Evolutionary conservation across 345 rosid genomes (phyloP).

Genomic region (Aquilaria yunnanensis): DNA sequence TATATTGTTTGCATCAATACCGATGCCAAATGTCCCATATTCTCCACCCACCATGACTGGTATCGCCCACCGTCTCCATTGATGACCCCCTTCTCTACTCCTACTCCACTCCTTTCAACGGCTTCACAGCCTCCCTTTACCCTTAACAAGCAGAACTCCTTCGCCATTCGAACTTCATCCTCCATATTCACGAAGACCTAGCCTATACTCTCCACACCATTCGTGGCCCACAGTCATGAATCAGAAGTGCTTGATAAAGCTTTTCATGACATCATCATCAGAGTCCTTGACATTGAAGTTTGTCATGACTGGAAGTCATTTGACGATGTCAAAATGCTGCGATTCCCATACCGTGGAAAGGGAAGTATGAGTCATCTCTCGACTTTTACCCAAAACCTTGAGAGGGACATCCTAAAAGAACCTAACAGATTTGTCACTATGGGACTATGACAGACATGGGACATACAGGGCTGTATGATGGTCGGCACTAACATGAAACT

Average conservation of each 20-base stretch:
- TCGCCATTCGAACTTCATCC: conserved; percentile 36
- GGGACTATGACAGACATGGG: conserved; percentile 78
- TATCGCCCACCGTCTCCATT: not conserved
- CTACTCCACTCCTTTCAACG: conserved; percentile 54
- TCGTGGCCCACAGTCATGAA: conserved; percentile 49
- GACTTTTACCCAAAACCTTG: conserved; percentile 54
- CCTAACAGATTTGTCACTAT: conserved; percentile 50
- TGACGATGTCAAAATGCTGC: conserved; percentile 62
- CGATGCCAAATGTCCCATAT: too few species aligned
- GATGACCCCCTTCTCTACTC: conserved; percentile 55
- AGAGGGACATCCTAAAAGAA: conserved; percentile 33
- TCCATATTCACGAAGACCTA: conserved; percentile 66
- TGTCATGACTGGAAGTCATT: conserved; percentile 81
- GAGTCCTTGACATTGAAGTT: conserved; percentile 82
- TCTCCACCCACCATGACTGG: too few species aligned
- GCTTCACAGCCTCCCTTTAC: conserved; percentile 66
- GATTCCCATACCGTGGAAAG: conserved; percentile 64
- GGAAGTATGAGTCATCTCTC: conserved; percentile 58
- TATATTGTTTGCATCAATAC: too few species aligned
- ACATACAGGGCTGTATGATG: conserved; percentile 80
- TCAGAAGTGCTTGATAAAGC: conserved; percentile 28
- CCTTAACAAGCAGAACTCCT: conserved; percentile 46
- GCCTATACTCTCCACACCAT: conserved; percentile 78
- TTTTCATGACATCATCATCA: conserved; percentile 53
- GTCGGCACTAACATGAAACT: conserved; percentile 64